phyloP scores from a whole-genome alignment of 805 yeast genomes.

The Torulaspora quercuum region DNA sequence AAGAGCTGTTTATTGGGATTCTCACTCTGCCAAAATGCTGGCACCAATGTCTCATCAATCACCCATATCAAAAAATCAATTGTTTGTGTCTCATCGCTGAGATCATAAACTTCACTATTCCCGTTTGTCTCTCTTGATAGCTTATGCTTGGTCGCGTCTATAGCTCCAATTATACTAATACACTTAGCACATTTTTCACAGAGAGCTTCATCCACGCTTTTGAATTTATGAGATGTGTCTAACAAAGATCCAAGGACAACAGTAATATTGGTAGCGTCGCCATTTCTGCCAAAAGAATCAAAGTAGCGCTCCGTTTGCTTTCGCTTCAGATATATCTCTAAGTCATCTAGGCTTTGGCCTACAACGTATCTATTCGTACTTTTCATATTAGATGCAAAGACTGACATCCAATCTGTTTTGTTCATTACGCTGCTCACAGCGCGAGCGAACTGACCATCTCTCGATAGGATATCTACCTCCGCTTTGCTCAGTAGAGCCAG shows the following conservation, averaged over 20 bases:
- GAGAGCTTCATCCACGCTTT: constrained; percentile 45
- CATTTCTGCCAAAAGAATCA: constrained; percentile 39
- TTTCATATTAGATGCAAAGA: constrained; percentile 28
- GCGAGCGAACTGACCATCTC: constrained; percentile 50
- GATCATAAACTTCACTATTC: constrained; percentile 54
- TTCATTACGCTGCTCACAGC: constrained; percentile 35
- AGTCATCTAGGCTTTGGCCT: constrained; percentile 64
- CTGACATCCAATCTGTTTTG: constrained; percentile 26
- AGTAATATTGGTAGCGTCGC: constrained; percentile 39
- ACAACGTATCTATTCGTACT: constrained; percentile 54
- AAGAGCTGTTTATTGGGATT: constrained; percentile 82
- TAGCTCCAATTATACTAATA: constrained; percentile 70
- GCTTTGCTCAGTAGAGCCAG: constrained; percentile 65
- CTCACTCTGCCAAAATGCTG: constrained; percentile 83
- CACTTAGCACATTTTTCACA: constrained; percentile 63
- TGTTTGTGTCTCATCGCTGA: constrained; percentile 60
- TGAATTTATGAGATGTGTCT: constrained; percentile 55
- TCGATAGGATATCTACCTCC: constrained; percentile 47
- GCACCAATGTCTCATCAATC: constrained; percentile 67
- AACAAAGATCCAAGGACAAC: constrained; percentile 51
- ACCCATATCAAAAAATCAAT: constrained; percentile 60
- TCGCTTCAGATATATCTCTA: constrained; percentile 49
- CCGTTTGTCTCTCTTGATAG: constrained; percentile 32
- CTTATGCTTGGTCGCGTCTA: constrained; percentile 61
- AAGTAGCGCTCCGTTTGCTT: constrained; percentile 47